Percentiles rank a stretch among this genome's conserved stretches.
Evolutionary conservation across 805 yeast species (phyloP).

Genomic region (Kodamaea neixiangensis): DNA sequence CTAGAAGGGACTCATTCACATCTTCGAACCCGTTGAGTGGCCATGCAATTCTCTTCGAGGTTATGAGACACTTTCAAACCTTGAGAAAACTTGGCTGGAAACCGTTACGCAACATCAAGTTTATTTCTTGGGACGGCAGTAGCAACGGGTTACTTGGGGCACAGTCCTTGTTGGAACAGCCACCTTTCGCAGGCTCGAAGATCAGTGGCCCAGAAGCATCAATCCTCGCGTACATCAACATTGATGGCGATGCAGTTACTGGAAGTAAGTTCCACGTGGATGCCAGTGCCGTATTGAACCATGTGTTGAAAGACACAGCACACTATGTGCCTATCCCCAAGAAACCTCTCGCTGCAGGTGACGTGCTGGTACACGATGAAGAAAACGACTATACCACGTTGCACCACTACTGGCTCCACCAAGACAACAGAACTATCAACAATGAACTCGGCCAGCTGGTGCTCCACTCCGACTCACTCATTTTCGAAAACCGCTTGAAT

Average conservation of each 20-base stretch:
- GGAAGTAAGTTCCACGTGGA: constrained; percentile 39
- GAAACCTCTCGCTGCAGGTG: constrained; percentile 8
- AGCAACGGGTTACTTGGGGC: constrained; percentile 37
- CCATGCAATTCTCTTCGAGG: constrained; percentile 42
- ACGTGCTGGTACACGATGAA: constrained; percentile 17
- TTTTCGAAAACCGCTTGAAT: constrained; percentile 32
- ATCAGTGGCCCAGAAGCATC: constrained; percentile 13
- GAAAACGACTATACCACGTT: constrained; percentile 28
- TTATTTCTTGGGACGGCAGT: constrained; percentile 45
- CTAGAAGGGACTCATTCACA: constrained; percentile 40
- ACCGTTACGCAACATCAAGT: constrained; percentile 41
- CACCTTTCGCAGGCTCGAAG: constrained; percentile 19
- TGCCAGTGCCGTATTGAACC: constrained; percentile 38
- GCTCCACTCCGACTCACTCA: constrained; percentile 26
- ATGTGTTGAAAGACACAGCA: constrained; percentile 17
- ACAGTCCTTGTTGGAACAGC: constrained; percentile 21
- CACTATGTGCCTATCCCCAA: constrained; percentile 33
- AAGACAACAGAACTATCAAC: constrained; percentile 33
- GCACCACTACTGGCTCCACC: constrained; percentile 37
- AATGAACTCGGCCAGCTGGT: constrained; percentile 31
- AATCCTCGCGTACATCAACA: constrained; percentile 37
- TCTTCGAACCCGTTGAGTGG: constrained; percentile 38
- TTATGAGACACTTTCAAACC: constrained; percentile 35
- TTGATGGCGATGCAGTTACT: constrained; percentile 40
- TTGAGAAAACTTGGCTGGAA: constrained; percentile 41